Base-by-base conservation (phyloP, 1,139 yeast genomes). In the Suhomyces anneliseae region DNA sequence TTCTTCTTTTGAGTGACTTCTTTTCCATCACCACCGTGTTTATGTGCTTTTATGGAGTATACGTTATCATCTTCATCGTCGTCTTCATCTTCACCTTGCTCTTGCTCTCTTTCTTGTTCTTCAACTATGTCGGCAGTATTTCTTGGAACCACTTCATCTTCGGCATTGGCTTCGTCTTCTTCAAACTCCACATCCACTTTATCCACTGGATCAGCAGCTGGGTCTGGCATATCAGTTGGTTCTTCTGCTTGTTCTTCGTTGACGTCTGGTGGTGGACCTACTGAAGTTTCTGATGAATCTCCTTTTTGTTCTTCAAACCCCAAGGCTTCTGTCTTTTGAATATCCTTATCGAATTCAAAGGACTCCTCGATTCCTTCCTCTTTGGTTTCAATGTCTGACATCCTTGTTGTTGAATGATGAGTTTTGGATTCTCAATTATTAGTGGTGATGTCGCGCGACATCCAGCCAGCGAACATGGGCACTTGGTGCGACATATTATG, bases 1-100 rank as follows among this genome's bases (percentile, higher is more conserved):
- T 65, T 65, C 58, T 74, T 74, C 62, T 73, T 66, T 58, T 73
- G 61, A 44, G 82, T 69, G 55, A 69, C 59, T 56, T 54, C 57
- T 43, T 53, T 52, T 14, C 54, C 51, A 15, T 52, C 55, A 31
- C 49, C 60, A 27, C 45, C 52, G 19, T 52, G 47, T 49, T 70
- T 69, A 51, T 71, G 76, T 10, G 72, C 61, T 43, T 62, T 59
- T 38, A 67, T 59, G 15, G 70, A 64, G 51, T 67, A 68, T 34
- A 71, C 61, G 40, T 67, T 61, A 15, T 64, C 68, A 40, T 56
- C 60, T 10, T 39, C 42, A 26, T 39, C 39, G n/a, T 45, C 49
- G 9, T 29, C 32, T 29, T 29, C 32, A 9, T 29, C 32, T 11
- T 29, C 32, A 11, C n/a, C n/a, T 9, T 29, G 11, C n/a, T 29